phyloP scores from a whole-genome alignment of 345 rosid species.

The Eucalyptus regnans region DNA sequence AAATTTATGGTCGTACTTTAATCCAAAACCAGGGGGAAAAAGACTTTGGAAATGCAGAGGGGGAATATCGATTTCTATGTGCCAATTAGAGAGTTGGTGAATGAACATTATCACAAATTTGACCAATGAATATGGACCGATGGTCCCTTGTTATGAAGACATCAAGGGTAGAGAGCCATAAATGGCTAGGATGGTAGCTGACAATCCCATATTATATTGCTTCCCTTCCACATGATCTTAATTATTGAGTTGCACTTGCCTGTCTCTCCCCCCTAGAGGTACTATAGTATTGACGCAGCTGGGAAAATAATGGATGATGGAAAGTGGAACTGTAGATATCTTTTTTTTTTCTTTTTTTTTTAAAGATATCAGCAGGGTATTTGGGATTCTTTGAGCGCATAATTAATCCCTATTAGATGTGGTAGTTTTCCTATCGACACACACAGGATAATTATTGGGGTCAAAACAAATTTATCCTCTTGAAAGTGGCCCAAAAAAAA shows the following conservation, averaged over 20 bases:
- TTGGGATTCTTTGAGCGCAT: not conserved
- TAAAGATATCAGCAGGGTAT: not conserved
- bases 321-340: not conserved
- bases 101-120: not conserved
- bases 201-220: not conserved
- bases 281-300: not conserved
- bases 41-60: not conserved
- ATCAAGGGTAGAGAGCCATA: not conserved
- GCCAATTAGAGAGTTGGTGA: not conserved
- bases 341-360: too few species aligned
- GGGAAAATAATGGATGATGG: not conserved
- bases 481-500: not conserved
- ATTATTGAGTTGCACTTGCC: not conserved
- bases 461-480: not conserved
- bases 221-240: not conserved
- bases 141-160: slow-evolving; percentile 1
- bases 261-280: not conserved
- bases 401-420: not conserved
- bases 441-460: not conserved
- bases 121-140: not conserved
- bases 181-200: not conserved
- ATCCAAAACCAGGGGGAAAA: not conserved
- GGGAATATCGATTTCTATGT: not conserved
- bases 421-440: not conserved
- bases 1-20: not conserved